phyloP scores from a whole-genome alignment of 2,329 filamentous ascomycete species.

The Sporothrix luriei region DNA sequence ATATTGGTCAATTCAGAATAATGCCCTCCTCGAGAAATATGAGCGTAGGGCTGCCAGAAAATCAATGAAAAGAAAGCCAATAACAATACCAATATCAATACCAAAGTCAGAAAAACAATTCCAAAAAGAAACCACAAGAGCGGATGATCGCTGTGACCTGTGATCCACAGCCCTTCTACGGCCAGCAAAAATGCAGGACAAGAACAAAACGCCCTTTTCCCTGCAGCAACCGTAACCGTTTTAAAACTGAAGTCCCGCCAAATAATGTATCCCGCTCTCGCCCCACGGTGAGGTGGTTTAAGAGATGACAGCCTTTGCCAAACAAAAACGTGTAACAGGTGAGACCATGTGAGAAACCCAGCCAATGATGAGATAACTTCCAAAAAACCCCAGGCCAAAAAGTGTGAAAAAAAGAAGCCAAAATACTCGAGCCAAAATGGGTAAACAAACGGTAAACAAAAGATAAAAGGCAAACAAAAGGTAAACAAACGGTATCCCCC shows the following conservation, averaged over 20 bases:
- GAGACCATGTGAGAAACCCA: neutral
- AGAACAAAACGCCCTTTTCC: conserved; percentile 5
- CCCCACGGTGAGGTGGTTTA: conserved; percentile 9
- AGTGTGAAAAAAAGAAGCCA: neutral
- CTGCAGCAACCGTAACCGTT: conserved; percentile 1
- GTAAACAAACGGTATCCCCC: conserved; percentile 9
- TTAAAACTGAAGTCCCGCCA: neutral
- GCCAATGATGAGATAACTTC: neutral
- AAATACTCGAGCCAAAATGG: neutral
- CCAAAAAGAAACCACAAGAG: neutral
- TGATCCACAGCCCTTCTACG: neutral
- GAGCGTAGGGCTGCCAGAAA: neutral
- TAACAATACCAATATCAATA: neutral
- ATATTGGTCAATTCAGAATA: too few species aligned
- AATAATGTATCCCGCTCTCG: conserved; percentile 16
- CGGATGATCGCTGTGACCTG: neutral
- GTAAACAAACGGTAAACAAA: neutral
- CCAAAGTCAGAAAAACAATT: neutral
- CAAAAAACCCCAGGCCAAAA: neutral
- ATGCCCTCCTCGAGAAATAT: too few species aligned
- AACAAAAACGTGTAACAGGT: neutral
- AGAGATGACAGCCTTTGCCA: neutral
- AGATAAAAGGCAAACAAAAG: neutral
- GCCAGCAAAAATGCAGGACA: neutral
- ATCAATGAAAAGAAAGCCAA: neutral